A percentile compares a stretch with the other conserved stretches of the same genome.
phyloP scores from a whole-genome alignment of 371 early-diverging fungal species.

The Paraphysoderma sedebokerense region DNA sequence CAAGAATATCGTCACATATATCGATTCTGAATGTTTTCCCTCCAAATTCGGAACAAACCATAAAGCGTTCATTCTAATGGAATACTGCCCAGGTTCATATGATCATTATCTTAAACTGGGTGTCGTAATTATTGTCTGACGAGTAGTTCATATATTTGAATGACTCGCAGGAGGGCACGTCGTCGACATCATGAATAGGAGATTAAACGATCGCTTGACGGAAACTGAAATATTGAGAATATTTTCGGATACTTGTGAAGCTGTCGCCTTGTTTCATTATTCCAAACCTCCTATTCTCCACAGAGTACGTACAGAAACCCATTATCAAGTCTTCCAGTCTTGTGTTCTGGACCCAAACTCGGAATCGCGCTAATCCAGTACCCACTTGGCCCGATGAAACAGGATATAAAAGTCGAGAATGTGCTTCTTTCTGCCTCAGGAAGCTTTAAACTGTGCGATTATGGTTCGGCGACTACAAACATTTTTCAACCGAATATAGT shows the following conservation, averaged over 20 bases:
- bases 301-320: neutral
- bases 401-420: constrained; percentile 71
- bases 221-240: constrained; percentile 70
- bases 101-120: neutral
- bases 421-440: constrained; percentile 17
- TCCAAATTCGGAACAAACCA: constrained; percentile 41
- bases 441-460: constrained; percentile 78
- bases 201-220: constrained; percentile 45
- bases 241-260: constrained; percentile 70
- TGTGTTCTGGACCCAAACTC: neutral
- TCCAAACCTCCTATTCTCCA: constrained; percentile 34
- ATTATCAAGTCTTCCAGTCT: neutral
- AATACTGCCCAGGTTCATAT: constrained; percentile 57
- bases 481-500: constrained; percentile 30
- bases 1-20: constrained; percentile 60
- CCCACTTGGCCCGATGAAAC: constrained; percentile 11
- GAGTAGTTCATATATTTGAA: no score
- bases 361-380: neutral
- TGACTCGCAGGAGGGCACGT: constrained; percentile 47
- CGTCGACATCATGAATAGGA: constrained; percentile 70
- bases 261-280: constrained; percentile 78
- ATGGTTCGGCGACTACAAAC: constrained; percentile 70
- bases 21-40: constrained; percentile 49
- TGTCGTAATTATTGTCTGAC: neutral
- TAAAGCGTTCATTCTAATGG: constrained; percentile 75